Percentiles rank a stretch among this genome's conserved stretches.
Evolutionary conservation across 2,329 filamentous ascomycete species (phyloP).

Genomic region (Trichoderma harzianum): DNA sequence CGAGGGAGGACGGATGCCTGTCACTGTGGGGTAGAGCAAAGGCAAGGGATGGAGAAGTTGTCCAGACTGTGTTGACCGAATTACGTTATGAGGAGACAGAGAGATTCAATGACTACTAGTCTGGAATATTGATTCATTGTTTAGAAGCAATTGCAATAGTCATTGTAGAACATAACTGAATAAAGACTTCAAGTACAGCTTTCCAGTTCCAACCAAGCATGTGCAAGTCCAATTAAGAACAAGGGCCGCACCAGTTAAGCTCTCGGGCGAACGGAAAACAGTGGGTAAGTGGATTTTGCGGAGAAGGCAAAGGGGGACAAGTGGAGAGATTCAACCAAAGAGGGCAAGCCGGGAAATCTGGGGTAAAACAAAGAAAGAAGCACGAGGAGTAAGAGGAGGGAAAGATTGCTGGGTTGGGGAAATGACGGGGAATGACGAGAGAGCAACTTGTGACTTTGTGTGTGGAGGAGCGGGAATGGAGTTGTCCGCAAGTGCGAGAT

Average conservation of each 20-base stretch:
- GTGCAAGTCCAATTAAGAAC: background rate
- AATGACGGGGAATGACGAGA: background rate
- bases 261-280: conserved; percentile 2
- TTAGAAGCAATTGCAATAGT: background rate
- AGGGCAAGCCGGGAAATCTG: background rate
- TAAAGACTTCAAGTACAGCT: background rate
- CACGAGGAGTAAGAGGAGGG: background rate
- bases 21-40: background rate
- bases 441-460: background rate
- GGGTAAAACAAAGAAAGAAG: background rate
- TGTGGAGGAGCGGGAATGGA: background rate
- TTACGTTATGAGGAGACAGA: background rate
- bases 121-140: background rate
- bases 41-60: background rate
- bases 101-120: background rate
- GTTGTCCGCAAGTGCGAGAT: background rate
- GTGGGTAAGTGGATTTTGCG: background rate
- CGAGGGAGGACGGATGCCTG: background rate
- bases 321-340: background rate
- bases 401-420: background rate
- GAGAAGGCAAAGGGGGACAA: background rate
- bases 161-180: background rate
- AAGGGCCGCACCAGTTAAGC: background rate
- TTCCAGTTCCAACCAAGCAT: too few relatives aligned
- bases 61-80: background rate